Evolutionary conservation across 805 yeast genomes (phyloP), one percentile per base, ranked within the genome.

Genomic region (Scheffersomyces spartinae): DNA sequence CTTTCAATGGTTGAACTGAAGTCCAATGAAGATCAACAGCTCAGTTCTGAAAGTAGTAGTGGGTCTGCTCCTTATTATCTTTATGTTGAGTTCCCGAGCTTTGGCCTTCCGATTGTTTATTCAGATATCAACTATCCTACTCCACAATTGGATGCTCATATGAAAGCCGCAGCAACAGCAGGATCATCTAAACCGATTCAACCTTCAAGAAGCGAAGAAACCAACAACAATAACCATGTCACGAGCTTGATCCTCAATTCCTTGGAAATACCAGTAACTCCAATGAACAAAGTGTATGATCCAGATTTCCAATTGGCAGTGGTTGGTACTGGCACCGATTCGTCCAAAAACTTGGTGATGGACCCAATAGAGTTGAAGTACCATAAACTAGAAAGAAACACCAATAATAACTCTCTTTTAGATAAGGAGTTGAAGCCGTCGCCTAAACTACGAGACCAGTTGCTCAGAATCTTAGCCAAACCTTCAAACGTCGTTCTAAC

Each of bases 281-380:
- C 45, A 37, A 58, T 42, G n/a, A 56, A 43, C 22, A 57, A 56
- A 18, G 61, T 67, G 13, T 59, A 61, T 33, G 76, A 69, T 33
- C 62, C 63, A 3, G 68, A 57, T 29, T 53, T 49, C 33, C 49
- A 45, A 23, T 24, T 28, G 17, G 18, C 23, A 11, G 18, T n/a
- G 15, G 21, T 10, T 18, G 11, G 22, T 7, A 14, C 25, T 19
- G 21, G 13, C 17, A 25, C 23, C 9, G 13, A 7, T n/a, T 12
- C 17, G 33, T 21, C n/a, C 36, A 32, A 18, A 40, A 40, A n/a
- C 18, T 28, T 9, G 32, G 30, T 5, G 52, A 43, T 17, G 36
- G 94, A 88, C 40, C 95, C 95, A 1, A 76, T 91, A 13, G 97
- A 91, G 44, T 67, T 74, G 35, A 91, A 88, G 46, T 84, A 79